Evolutionary conservation across 371 early-diverging fungal species (phyloP), one percentile per base, ranked within the genome.

Genomic region (Mucor sp.): DNA sequence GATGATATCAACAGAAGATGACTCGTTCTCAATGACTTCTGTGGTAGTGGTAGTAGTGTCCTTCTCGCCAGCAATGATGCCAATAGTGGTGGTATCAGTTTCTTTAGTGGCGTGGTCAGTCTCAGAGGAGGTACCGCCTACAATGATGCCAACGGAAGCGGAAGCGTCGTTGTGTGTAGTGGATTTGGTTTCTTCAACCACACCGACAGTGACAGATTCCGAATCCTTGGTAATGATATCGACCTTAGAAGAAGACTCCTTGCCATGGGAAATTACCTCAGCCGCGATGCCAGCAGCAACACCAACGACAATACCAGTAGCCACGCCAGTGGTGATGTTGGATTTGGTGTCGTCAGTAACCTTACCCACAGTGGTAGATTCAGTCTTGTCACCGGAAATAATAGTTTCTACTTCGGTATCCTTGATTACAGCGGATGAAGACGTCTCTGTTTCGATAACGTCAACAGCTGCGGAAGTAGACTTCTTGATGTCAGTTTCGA

Each of bases 281-380:
- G 50, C 25, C n/a, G 41, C 33, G 17, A 25, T 33, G 14, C 32
- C 48, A 12, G 58, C 58, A 33, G 41, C 58, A 30, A 15, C 48
- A 37, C 44, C 62, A n/a, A 41, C 62, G 47, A 62, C 63, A 60
- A 62, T 23, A 14, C 33, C 63, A 25, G 37, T 14, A 12, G 27
- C 59, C 9, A 58, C 50, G 44, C 39, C 58, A 48, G 58, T 59
- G 25, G 44, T 25, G 37, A 50, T 28, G 25, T 35, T 15, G 27
- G 50, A 59, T 27, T 23, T 41, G 41, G 41, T 15, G n/a, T 60
- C 62, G 2, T 21, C 30, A 14, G 37, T 48, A 32, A 23, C 32
- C 6, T 27, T 58, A 39, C 1, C 35, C 15, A 6, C 39, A 37
- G 21, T 25, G 47, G 41, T 35, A 37, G 60, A 37, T 6, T 23